Conservation (phyloP, 1,284 basidiomycete species). For the Malassezia sympodialis region DNA sequence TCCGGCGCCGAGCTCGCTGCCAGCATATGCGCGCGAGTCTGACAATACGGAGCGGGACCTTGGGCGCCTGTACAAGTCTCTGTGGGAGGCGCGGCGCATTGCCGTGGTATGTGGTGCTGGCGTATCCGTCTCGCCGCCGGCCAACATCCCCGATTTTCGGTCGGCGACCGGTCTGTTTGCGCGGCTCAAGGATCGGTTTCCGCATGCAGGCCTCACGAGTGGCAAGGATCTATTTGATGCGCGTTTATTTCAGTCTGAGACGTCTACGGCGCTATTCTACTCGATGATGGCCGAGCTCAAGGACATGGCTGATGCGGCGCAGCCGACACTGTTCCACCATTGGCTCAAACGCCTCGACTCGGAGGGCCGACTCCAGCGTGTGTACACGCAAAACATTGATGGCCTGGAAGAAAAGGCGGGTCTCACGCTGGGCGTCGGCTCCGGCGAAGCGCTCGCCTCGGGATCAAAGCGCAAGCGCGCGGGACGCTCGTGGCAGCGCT, state of each 20-base stretch:
- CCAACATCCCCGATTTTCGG: constrained; percentile 85
- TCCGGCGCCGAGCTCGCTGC: not conserved
- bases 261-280: constrained; percentile 73
- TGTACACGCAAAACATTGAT: constrained; percentile 93
- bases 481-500: constrained; percentile 13
- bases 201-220: constrained; percentile 58
- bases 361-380: constrained; percentile 73
- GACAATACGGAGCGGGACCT: constrained; percentile 33
- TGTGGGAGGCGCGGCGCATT: constrained; percentile 67
- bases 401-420: constrained; percentile 75
- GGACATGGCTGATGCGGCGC: constrained; percentile 65
- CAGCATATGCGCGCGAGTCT: constrained; percentile 6
- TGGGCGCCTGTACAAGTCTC: constrained; percentile 49
- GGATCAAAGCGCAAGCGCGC: constrained; percentile 4
- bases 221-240: constrained; percentile 87
- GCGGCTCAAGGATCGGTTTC: constrained; percentile 64
- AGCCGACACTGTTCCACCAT: constrained; percentile 72
- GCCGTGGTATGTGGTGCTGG: constrained; percentile 83
- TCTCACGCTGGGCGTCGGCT: constrained; percentile 51
- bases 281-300: constrained; percentile 87
- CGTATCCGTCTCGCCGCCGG: constrained; percentile 64
- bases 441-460: constrained; percentile 8
- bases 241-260: constrained; percentile 61
- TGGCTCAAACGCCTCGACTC: constrained; percentile 75
- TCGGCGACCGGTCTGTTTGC: constrained; percentile 73